A percentile compares a stretch with the other conserved stretches of the same genome.
Conservation (phyloP, 1,139 yeast species). For the Magnusiomyces ingens region DNA sequence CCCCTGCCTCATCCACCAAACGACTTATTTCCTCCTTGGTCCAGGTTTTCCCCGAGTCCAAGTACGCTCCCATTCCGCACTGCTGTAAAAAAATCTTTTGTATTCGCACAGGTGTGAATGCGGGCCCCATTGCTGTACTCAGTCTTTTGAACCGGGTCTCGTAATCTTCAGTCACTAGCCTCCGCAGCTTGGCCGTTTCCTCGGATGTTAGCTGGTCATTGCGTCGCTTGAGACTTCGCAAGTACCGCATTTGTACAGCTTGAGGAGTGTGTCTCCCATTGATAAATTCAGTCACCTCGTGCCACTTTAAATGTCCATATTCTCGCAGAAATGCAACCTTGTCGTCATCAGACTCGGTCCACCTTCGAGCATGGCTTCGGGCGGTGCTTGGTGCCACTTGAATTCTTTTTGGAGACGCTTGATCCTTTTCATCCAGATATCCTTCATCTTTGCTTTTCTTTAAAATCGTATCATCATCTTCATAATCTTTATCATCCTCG, state of each 20-base stretch:
- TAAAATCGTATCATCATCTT: too few relatives aligned
- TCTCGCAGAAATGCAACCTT: constrained; percentile 36
- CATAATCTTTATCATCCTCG: too few relatives aligned
- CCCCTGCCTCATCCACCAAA: constrained; percentile 16
- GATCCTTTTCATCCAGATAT: too few relatives aligned
- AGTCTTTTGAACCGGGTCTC: constrained; percentile 37
- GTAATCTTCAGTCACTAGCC: constrained; percentile 36
- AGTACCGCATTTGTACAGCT: constrained; percentile 32
- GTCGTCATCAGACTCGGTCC: constrained; percentile 38
- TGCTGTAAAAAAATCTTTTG: constrained; percentile 14
- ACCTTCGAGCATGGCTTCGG: constrained; percentile 15
- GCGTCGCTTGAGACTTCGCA: constrained; percentile 35
- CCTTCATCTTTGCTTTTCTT: too few relatives aligned
- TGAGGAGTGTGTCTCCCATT: constrained; percentile 32
- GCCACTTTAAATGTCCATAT: constrained; percentile 35
- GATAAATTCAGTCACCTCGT: constrained; percentile 32
- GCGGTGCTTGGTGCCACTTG: background rate
- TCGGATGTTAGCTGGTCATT: constrained; percentile 31
- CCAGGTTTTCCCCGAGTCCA: constrained; percentile 11
- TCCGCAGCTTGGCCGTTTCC: constrained; percentile 30
- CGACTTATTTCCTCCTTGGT: constrained; percentile 12
- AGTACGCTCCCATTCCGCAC: constrained; percentile 8
- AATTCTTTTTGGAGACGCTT: too few relatives aligned
- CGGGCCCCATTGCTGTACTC: constrained; percentile 26
- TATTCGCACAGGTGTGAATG: constrained; percentile 19